A percentile compares a stretch with the other conserved stretches of the same genome.
phyloP scores from a whole-genome alignment of 306 rosid species.

The Styphnolobium japonicum region DNA sequence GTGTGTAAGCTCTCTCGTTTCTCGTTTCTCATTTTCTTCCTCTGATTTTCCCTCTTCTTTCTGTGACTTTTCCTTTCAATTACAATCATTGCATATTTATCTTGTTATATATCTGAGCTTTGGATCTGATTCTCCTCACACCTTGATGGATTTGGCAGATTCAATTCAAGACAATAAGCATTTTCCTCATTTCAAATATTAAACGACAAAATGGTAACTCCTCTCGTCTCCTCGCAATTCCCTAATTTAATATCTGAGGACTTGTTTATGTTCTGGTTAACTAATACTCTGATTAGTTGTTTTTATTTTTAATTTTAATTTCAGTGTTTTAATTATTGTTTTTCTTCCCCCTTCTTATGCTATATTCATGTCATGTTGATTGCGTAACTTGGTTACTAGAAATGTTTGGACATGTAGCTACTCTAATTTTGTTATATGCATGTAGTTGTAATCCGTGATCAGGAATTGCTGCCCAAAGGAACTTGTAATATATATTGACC shows the following conservation, averaged over 20 bases:
- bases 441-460: conserved; percentile 14
- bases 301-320: background rate
- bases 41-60: background rate
- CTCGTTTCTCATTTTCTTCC: background rate
- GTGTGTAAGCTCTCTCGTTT: background rate
- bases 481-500: background rate
- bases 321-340: background rate
- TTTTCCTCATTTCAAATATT: background rate
- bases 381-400: background rate
- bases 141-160: conserved; percentile 20
- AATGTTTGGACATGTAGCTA: background rate
- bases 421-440: background rate
- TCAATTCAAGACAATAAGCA: conserved; percentile 11
- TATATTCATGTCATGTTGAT: background rate
- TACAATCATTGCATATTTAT: background rate
- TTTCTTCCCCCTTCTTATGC: background rate
- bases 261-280: background rate
- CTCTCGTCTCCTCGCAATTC: background rate
- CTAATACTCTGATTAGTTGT: background rate
- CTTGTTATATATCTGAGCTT: background rate
- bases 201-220: conserved; percentile 31
- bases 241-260: background rate
- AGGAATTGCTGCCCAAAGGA: background rate
- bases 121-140: background rate
- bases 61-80: background rate